These are phyloP conservation scores for Rhododendron ferrugineum DNA, from an alignment of 148 eudicot genomes.

Conservation along the genomic window DNA sequence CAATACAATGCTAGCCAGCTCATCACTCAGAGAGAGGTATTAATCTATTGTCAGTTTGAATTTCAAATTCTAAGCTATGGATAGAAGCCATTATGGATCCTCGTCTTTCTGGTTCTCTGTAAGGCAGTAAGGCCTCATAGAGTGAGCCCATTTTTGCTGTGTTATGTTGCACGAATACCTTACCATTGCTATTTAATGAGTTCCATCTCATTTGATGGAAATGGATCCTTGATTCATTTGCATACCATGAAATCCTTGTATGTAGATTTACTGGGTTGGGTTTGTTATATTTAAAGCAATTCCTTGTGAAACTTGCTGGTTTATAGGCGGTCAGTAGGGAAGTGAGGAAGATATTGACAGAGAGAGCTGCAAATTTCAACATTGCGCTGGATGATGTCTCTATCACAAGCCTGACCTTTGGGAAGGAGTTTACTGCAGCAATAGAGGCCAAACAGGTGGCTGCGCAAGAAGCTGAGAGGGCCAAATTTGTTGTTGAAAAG, in stretches of 20 bases:
- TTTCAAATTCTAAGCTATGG: background rate
- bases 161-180: background rate
- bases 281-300: background rate
- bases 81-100: background rate
- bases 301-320: slow-evolving; percentile 1
- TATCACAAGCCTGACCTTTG: slow-evolving; percentile 74
- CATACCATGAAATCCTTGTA: background rate
- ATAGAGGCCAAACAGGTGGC: slow-evolving; percentile 99
- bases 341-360: slow-evolving; percentile 69
- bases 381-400: slow-evolving; percentile 96
- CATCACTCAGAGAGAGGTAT: slow-evolving; percentile 94
- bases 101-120: background rate
- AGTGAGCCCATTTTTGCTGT: background rate
- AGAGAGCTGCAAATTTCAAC: slow-evolving; percentile 77
- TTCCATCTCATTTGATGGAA: background rate
- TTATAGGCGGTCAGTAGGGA: slow-evolving; percentile 84
- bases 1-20: slow-evolving; percentile 98
- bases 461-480: slow-evolving; percentile 85
- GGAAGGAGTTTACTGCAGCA: slow-evolving; percentile 89
- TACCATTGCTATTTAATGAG: background rate
- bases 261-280: background rate
- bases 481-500: slow-evolving; percentile 76
- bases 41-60: background rate
- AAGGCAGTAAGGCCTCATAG: background rate
- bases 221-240: background rate